Evolutionary conservation across 1,284 basidiomycete genomes (phyloP).

Genomic region (Rhodotorula sp.): DNA sequence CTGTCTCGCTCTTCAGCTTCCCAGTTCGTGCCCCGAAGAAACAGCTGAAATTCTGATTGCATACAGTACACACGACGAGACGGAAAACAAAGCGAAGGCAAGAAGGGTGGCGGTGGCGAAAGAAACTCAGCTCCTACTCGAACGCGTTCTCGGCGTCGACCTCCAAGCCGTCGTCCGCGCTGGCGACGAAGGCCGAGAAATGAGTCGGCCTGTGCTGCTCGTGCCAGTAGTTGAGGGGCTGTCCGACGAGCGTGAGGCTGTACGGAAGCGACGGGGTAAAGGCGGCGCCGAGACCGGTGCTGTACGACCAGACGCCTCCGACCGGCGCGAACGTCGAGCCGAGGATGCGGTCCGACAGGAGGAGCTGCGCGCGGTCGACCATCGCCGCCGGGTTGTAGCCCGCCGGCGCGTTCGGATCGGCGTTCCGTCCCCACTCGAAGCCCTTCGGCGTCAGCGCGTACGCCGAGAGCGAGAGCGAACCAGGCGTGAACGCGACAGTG

Average conservation of each 20-base stretch:
- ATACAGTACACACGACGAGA: no score
- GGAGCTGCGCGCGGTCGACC: conserved; percentile 92
- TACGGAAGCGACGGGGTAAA: conserved; percentile 85
- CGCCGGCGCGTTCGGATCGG: conserved; percentile 45
- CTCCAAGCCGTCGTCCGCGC: conserved; percentile 18
- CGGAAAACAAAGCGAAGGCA: background rate
- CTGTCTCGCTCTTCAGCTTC: no score
- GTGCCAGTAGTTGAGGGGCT: conserved; percentile 85
- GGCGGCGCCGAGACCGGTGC: conserved; percentile 70
- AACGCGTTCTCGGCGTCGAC: conserved; percentile 28
- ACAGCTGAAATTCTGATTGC: no score
- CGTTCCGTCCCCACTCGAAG: conserved; percentile 96
- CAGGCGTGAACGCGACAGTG: conserved; percentile 94
- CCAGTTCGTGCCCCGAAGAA: no score
- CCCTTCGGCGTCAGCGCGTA: conserved; percentile 80
- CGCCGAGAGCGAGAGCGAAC: conserved; percentile 90
- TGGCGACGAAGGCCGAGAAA: conserved; percentile 30
- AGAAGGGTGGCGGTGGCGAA: background rate
- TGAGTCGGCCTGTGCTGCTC: conserved; percentile 29
- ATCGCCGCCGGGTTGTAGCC: conserved; percentile 91
- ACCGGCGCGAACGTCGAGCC: conserved; percentile 42
- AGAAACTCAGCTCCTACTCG: background rate
- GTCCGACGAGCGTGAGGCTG: conserved; percentile 76
- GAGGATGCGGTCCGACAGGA: conserved; percentile 83
- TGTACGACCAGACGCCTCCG: conserved; percentile 80